Percentiles rank a stretch among this genome's conserved stretches.
These are phyloP conservation scores for Betula pendula DNA, from an alignment of 306 rosid species.

Conservation along the genomic window DNA sequence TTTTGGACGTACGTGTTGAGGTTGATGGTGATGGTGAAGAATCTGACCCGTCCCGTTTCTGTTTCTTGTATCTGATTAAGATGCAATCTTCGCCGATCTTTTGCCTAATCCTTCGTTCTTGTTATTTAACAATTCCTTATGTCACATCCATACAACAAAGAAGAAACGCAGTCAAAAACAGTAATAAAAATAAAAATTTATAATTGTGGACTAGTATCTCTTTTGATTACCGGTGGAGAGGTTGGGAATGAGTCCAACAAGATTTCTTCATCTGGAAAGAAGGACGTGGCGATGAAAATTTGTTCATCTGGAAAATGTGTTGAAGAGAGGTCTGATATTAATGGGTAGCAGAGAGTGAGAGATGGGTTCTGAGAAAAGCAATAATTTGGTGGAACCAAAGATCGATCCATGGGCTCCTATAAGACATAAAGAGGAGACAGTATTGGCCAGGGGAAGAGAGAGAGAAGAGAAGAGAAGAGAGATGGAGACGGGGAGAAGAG, in stretches of 20 bases:
- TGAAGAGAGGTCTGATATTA: constrained; percentile 40
- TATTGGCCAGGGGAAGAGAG: constrained; percentile 62
- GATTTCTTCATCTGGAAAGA: constrained; percentile 25
- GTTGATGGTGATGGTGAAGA: constrained; percentile 42
- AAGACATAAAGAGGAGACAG: constrained; percentile 30
- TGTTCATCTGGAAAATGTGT: constrained; percentile 37
- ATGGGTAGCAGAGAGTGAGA: constrained; percentile 39
- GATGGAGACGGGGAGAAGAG: constrained; percentile 10
- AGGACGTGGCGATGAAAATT: constrained; percentile 39
- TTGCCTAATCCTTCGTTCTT: constrained; percentile 28
- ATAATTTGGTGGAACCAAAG: constrained; percentile 79
- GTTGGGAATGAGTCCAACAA: constrained; percentile 40
- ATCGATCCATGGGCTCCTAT: constrained; percentile 65
- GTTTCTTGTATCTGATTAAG: constrained; percentile 13
- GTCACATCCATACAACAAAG: constrained; percentile 9
- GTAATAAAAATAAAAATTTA: too few species aligned
- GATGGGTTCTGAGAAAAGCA: constrained; percentile 55
- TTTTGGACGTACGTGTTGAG: constrained; percentile 16
- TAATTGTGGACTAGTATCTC: too few species aligned
- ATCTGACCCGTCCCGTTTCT: constrained; percentile 38
- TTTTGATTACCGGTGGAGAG: constrained; percentile 43
- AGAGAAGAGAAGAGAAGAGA: too few species aligned
- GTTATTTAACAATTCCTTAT: constrained; percentile 40
- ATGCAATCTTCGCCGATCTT: constrained; percentile 27
- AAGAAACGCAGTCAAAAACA: constrained; percentile 13